Conservation (phyloP, 2,329 filamentous ascomycete species). For the Cercospora sp. region DNA sequence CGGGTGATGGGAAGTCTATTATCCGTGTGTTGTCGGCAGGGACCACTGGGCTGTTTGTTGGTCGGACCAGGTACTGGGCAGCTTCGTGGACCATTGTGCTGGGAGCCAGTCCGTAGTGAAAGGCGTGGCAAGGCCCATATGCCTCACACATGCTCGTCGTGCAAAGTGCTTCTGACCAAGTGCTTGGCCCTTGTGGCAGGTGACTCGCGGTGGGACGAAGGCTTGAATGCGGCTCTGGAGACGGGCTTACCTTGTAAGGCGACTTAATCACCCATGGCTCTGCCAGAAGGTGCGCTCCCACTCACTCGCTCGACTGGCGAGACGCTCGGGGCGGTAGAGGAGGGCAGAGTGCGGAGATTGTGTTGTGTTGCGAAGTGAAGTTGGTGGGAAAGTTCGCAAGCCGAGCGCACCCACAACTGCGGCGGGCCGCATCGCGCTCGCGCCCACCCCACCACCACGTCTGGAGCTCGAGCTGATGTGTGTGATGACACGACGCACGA, state of each 20-base stretch:
- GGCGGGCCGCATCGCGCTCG: neutral
- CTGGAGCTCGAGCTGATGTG: neutral
- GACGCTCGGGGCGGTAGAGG: neutral
- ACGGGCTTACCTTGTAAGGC: neutral
- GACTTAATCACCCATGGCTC: neutral
- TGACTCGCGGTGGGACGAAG: neutral
- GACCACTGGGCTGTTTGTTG: neutral
- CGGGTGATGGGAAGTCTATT: constrained; percentile 3
- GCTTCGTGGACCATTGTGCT: neutral
- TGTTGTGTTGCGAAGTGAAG: neutral
- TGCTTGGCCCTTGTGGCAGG: neutral
- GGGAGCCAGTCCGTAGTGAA: neutral
- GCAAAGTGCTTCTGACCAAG: neutral
- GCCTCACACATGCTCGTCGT: neutral
- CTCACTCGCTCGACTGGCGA: neutral
- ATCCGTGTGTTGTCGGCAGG: neutral
- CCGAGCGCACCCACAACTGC: neutral
- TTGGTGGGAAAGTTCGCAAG: neutral
- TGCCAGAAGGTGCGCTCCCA: neutral
- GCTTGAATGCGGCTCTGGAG: neutral
- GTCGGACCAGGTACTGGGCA: neutral
- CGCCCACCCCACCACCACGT: neutral
- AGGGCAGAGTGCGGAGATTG: neutral
- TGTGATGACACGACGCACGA: neutral
- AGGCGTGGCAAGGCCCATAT: neutral